phyloP scores from a whole-genome alignment of 805 yeast genomes.

The Candida mattraensis region DNA sequence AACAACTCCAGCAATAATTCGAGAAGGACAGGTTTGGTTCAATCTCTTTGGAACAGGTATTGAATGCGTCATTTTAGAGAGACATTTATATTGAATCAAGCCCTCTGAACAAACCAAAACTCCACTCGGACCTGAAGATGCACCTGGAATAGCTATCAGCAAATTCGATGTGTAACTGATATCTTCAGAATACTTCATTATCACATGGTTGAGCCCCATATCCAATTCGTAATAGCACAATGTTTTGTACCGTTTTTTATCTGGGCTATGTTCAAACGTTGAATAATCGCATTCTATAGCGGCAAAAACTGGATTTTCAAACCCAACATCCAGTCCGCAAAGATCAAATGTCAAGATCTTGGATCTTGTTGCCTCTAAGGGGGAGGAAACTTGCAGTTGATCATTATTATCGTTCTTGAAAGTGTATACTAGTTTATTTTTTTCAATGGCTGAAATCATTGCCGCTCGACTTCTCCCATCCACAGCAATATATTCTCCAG shows the following conservation, averaged over 20 bases:
- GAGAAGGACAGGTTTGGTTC: conserved; percentile 22
- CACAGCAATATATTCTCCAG: conserved; percentile 68
- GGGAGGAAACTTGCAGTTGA: conserved; percentile 58
- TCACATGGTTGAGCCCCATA: conserved; percentile 77
- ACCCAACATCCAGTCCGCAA: conserved; percentile 69
- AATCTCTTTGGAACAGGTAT: conserved; percentile 58
- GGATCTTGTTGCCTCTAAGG: conserved; percentile 64
- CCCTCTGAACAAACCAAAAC: conserved; percentile 62
- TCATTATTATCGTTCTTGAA: conserved; percentile 50
- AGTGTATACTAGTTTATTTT: conserved; percentile 68
- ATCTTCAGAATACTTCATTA: conserved; percentile 46
- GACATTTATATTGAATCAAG: conserved; percentile 50
- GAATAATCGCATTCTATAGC: conserved; percentile 66
- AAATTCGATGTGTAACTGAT: conserved; percentile 45
- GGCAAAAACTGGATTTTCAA: conserved; percentile 83
- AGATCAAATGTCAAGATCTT: conserved; percentile 51
- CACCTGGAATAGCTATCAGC: conserved; percentile 71
- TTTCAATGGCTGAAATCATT: conserved; percentile 71
- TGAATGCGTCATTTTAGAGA: conserved; percentile 34
- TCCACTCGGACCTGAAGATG: conserved; percentile 69
- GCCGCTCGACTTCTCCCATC: conserved; percentile 75
- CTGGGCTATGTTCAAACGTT: conserved; percentile 25
- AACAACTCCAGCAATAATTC: conserved; percentile 55
- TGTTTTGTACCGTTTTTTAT: conserved; percentile 22
- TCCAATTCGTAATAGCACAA: conserved; percentile 80